Base-by-base conservation (phyloP, 176 grass and related monocot genomes). In the Oryza nivara region DNA sequence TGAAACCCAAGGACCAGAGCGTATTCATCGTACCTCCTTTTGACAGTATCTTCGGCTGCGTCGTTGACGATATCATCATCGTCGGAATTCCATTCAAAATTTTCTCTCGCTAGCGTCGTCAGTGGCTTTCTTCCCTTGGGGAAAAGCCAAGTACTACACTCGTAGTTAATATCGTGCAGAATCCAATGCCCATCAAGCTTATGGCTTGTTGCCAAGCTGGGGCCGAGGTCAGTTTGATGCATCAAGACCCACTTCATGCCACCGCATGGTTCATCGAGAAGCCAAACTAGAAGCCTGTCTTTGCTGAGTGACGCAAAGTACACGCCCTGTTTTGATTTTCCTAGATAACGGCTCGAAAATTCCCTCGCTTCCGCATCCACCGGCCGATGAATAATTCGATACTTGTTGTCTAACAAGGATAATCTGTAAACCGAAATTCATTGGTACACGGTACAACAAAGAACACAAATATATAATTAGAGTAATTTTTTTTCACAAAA, bases 301-400 rank as follows among this genome's bases (percentile, higher is more conserved):
- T 12, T 36, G 34, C 20, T 16, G 34, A 75, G 23, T 34, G 47
- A 47, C 15, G 32, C 15, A 56, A 20, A 36, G 73, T 56, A 75
- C 49, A 75, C 28, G 16, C 73, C 73, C 9, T 36, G 11, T 75
- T 75, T 35, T 36, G 49, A 75, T 75, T 23, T 75, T n/a, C 19
- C 73, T 35, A 56, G 4, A 9, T 56, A 0, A 3, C 6, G 26
- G 12, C 23, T 3, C 5, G 22, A 4, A 54, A 3, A 35, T 15
- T 2, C 0, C 7, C 34, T 16, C 48, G 2, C 73, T 35, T 5
- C 11, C 4, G 8, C 3, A 75, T 6, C 48, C 15, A 54, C 17
- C 11, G 73, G 73, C 25, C 26, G 26, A 34, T 75, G 20, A 54
- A 74, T 74, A 52, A 52, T 28, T 19, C 8, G 16, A 26, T 32